Evolutionary conservation across 2,329 filamentous ascomycete genomes (phyloP), one percentile per base, ranked within the genome.

Genomic region (Diaporthe destruens): DNA sequence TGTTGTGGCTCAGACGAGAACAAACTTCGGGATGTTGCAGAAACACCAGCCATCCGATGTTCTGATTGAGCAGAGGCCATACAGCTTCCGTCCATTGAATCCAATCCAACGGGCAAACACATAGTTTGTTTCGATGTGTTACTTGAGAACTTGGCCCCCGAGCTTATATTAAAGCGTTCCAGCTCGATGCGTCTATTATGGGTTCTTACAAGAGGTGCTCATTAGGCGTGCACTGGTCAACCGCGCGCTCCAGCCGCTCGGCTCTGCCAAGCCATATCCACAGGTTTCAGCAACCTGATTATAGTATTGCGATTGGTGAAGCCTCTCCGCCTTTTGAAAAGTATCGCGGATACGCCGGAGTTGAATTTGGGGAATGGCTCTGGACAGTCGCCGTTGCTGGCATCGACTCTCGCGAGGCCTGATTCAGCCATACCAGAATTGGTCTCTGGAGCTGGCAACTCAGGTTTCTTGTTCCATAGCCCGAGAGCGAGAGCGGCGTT

Each of bases 281-380:
- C 47, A 20, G 14, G 47, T 53, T 39, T 53, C 39, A 53, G 44
- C 53, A 12, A 53, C 51, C 32, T 2, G 25, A 66, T 53, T 51
- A 39, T 53, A 25, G n/a, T 66, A 36, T 66, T 53, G 61, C 61
- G 61, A 66, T 66, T 66, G 61, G 61, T 53, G n/a, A 66, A 66
- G 47, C 47, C 47, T 66, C 47, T 39, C 32, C 12, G 25, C 39
- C 11, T 14, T 14, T 51, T 53, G 7, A 25, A 65, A 66, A 66
- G 61, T 39, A 53, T 66, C 61, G 61, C 61, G 61, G 61, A 51
- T 39, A 18, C 20, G 20, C n/a, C 61, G 61, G 61, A 39, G 47
- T 11, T 12, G 32, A 23, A 29, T n/a, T 9, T 51, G 61, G 3
- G n/a, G 29, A 36, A 36, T 18, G 14, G 11, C 11, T 36, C 18